A percentile compares a stretch with the other conserved stretches of the same genome.
phyloP scores from a whole-genome alignment of 208 protist genomes.

The Acanthamoeba royreba region DNA sequence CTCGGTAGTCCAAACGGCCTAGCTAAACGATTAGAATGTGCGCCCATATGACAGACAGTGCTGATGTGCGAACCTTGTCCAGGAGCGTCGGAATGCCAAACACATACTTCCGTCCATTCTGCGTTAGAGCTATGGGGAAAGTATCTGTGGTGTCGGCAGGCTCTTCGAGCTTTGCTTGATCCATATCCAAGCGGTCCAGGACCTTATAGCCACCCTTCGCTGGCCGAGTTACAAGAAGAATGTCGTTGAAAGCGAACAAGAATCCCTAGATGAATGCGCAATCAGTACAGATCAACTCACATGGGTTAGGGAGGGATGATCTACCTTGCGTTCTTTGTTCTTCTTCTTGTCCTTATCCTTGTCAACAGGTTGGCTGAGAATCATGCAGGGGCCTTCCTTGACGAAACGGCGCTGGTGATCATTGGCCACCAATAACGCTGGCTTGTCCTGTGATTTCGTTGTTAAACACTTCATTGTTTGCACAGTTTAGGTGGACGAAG shows the following conservation, averaged over 20 bases:
- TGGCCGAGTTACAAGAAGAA: neutral
- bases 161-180: neutral
- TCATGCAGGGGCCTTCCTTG: neutral
- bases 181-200: neutral
- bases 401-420: neutral
- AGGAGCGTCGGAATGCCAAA: neutral
- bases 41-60: neutral
- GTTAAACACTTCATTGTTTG: neutral
- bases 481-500: neutral
- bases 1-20: neutral
- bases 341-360: constrained; percentile 29
- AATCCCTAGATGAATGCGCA: neutral
- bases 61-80: neutral
- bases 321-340: neutral
- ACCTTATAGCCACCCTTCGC: constrained; percentile 28
- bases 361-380: neutral
- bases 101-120: neutral
- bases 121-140: neutral
- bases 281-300: neutral
- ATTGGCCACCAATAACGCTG: neutral
- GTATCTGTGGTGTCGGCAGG: neutral
- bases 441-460: neutral
- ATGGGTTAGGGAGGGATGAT: neutral
- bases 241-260: constrained; percentile 29
- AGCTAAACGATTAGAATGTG: neutral